Evolutionary conservation across 1,284 basidiomycete species (phyloP).

Genomic region (Anthracocystis setariae): DNA sequence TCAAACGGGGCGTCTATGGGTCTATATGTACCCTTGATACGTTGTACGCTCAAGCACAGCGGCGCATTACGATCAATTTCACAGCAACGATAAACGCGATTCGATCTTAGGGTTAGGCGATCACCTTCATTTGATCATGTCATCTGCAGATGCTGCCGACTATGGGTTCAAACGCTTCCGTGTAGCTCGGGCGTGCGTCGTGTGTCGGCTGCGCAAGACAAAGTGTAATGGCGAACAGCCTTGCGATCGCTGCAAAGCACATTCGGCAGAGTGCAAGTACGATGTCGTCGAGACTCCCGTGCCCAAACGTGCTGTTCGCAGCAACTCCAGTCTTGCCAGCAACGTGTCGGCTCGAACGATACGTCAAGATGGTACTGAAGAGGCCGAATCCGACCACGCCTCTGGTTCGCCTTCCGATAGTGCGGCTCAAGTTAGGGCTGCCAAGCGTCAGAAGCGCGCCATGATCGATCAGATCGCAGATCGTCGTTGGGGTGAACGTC

Average conservation of each 20-base stretch:
- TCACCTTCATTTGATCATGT: conserved; percentile 20
- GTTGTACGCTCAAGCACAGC: too few relatives aligned
- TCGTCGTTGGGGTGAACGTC: conserved; percentile 33
- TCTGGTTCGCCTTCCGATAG: conserved; percentile 10
- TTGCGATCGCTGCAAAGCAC: conserved; percentile 48
- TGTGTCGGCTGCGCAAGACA: conserved; percentile 47
- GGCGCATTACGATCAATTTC: too few relatives aligned
- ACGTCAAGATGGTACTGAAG: conserved; percentile 17
- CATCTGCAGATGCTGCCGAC: conserved; percentile 48
- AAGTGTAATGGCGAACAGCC: conserved; percentile 51
- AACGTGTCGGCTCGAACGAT: conserved; percentile 1
- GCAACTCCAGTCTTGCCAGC: conserved; percentile 7
- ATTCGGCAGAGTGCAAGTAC: conserved; percentile 48
- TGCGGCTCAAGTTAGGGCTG: conserved; percentile 23
- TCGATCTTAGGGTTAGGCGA: too few relatives aligned
- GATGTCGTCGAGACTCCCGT: conserved; percentile 34
- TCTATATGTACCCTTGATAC: too few relatives aligned
- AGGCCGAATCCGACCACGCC: conserved; percentile 19
- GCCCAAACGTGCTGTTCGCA: conserved; percentile 26
- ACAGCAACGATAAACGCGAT: neutral
- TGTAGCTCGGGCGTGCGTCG: conserved; percentile 39
- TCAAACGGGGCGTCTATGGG: too few relatives aligned
- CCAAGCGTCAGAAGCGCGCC: conserved; percentile 35
- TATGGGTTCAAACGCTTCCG: conserved; percentile 49
- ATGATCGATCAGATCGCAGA: conserved; percentile 51